These are phyloP conservation scores for Curvularia eragrostidis DNA, from an alignment of 2,329 filamentous ascomycete species.

Conservation along the genomic window DNA sequence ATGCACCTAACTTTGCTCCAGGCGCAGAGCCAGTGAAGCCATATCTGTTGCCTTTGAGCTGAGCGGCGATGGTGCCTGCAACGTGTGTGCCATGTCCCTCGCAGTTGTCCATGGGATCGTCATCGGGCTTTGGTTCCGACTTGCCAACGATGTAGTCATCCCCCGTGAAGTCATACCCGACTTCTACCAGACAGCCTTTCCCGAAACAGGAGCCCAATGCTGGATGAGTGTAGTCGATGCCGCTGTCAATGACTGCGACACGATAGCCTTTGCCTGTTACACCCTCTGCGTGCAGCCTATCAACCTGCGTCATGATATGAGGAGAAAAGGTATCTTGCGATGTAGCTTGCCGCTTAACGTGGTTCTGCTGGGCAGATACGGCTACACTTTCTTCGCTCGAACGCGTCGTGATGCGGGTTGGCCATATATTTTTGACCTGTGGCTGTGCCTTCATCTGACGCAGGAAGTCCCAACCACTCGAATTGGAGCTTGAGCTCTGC, in stretches of 20 bases:
- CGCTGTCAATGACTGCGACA: constrained; percentile 54
- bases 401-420: constrained; percentile 17
- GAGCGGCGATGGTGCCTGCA: constrained; percentile 67
- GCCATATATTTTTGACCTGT: constrained; percentile 21
- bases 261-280: constrained; percentile 56
- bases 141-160: constrained; percentile 51
- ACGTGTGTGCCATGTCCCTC: constrained; percentile 63
- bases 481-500: constrained; percentile 12
- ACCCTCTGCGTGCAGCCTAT: constrained; percentile 52
- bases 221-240: constrained; percentile 65
- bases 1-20: constrained; percentile 25
- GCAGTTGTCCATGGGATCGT: constrained; percentile 60
- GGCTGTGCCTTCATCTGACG: constrained; percentile 2
- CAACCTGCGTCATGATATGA: constrained; percentile 45
- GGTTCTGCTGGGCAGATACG: constrained; percentile 3
- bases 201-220: constrained; percentile 71
- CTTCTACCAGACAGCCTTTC: constrained; percentile 62
- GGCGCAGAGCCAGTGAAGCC: constrained; percentile 32
- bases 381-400: not conserved
- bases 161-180: constrained; percentile 65
- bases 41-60: constrained; percentile 50
- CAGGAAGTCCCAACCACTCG: constrained; percentile 4
- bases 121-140: constrained; percentile 54
- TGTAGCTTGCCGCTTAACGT: constrained; percentile 16
- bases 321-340: constrained; percentile 25